Evolutionary conservation across 1,284 basidiomycete species (phyloP), one percentile per base, ranked within the genome.

Genomic region (Coniferiporia weirii): DNA sequence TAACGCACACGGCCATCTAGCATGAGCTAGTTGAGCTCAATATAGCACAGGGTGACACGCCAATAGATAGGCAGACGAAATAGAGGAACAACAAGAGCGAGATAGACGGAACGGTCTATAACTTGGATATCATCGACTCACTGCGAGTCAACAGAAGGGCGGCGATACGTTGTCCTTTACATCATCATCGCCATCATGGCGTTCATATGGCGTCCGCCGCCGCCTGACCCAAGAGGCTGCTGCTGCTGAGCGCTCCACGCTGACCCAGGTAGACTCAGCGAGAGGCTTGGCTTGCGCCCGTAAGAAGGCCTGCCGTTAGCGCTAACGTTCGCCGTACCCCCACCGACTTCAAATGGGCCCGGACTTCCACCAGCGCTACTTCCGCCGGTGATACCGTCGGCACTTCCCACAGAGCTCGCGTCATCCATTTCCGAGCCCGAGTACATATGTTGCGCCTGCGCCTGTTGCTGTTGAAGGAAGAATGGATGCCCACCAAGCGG

Each of bases 381-480:
- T 32, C 57, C 50, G 40, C 40, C 40, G 3, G 47, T 15, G 10
- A 52, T 60, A 12, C 58, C 58, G 13, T 61, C 60, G 17, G 34
- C 60, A 35, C 56, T 57, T 20, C 76, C 69, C 43, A 78, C 70
- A 35, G 75, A 75, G 13, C 74, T 75, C 1, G 69, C 61, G 59
- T 80, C 79, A 57, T 79, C 78, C 13, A 69, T 68, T 62, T 78
- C 75, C 35, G 72, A 66, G 54, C 73, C 68, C 46, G 67, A 69
- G 62, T 67, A 71, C 59, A 67, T 60, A 57, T 69, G 65, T 38
- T 57, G 56, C 17, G 51, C 49, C 8, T 20, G 17, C 61, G 63
- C 58, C 45, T 61, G 55, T 57, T 64, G 62, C 50, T 63, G 45
- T 56, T 67, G 66, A 55, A 63, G 61, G 67, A 67, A 64, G 61